phyloP scores from a whole-genome alignment of 2,329 filamentous ascomycete species.

The Sarocladium strictum region DNA sequence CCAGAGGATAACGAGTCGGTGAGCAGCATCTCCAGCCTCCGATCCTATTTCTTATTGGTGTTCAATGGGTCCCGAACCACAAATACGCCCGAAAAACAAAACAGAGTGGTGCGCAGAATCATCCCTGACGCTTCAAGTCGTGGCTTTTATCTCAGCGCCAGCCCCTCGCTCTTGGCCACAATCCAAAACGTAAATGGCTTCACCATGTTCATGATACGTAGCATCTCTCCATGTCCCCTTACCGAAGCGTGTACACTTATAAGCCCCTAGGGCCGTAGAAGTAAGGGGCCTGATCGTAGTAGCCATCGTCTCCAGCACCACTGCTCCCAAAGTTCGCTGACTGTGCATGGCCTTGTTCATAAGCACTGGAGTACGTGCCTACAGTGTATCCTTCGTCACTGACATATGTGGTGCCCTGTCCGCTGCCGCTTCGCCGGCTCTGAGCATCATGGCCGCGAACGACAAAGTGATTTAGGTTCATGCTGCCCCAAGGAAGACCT shows the following conservation, averaged over 20 bases:
- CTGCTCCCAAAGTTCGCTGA: constrained; percentile 10
- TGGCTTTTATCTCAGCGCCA: too few relatives aligned
- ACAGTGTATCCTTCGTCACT: constrained; percentile 27
- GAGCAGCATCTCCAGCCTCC: too few relatives aligned
- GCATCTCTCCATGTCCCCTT: neutral
- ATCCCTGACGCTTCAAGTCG: neutral
- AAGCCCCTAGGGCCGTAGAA: constrained; percentile 6
- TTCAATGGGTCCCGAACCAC: neutral
- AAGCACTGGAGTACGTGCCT: constrained; percentile 19
- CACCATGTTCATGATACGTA: too few relatives aligned
- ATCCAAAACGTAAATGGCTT: too few relatives aligned
- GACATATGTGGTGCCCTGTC: constrained; percentile 26
- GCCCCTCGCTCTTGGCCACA: too few relatives aligned
- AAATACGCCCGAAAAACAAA: neutral
- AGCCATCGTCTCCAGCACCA: constrained; percentile 8
- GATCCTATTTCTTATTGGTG: constrained; percentile 14
- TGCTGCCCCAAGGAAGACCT: constrained; percentile 66
- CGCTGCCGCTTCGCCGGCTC: constrained; percentile 34
- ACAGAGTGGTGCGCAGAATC: constrained; percentile 10
- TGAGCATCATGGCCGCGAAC: constrained; percentile 44
- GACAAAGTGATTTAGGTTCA: constrained; percentile 53
- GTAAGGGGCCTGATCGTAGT: constrained; percentile 7
- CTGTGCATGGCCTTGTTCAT: constrained; percentile 3
- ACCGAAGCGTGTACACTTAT: constrained; percentile 1
- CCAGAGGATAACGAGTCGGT: too few relatives aligned